Percentiles rank a stretch among this genome's conserved stretches.
phyloP scores from a whole-genome alignment of 164 flowering plant genomes.

The Berberis thunbergii region DNA sequence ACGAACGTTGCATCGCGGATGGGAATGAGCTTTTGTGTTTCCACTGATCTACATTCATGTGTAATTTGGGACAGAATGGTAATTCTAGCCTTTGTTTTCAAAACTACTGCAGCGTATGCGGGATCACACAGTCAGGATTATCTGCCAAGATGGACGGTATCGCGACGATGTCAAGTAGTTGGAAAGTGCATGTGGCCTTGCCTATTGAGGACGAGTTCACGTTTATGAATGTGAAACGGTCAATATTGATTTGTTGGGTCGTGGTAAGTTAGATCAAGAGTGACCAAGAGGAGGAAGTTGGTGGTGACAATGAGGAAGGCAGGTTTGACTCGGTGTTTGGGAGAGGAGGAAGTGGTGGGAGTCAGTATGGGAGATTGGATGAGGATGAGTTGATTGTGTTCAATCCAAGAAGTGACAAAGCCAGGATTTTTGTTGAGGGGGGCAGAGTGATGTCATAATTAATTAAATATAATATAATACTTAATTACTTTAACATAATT shows the following conservation, averaged over 20 bases:
- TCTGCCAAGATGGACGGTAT: slow-evolving; percentile 83
- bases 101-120: slow-evolving; percentile 61
- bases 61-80: slow-evolving; percentile 56
- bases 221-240: slow-evolving; percentile 78
- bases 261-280: slow-evolving; percentile 76
- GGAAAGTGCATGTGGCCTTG: slow-evolving; percentile 61
- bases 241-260: slow-evolving; percentile 81
- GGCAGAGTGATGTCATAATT: no score
- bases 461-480: no score
- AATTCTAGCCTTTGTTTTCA: slow-evolving; percentile 41
- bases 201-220: slow-evolving; percentile 77
- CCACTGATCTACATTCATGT: slow-evolving; percentile 62
- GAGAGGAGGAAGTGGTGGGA: slow-evolving; percentile 20
- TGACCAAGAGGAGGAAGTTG: slow-evolving; percentile 26
- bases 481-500: no score
- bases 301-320: not conserved
- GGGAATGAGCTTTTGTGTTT: slow-evolving; percentile 85
- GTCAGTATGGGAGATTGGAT: slow-evolving; percentile 21
- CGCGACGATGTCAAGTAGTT: slow-evolving; percentile 47
- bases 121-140: slow-evolving; percentile 64
- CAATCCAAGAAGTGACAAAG: slow-evolving; percentile 55
- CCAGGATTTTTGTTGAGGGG: no score
- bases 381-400: slow-evolving; percentile 77
- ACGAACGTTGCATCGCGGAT: slow-evolving; percentile 75
- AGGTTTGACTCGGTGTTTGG: slow-evolving; percentile 71